phyloP scores from a whole-genome alignment of 352 stramenopile species.

The Phytophthora idaei region DNA sequence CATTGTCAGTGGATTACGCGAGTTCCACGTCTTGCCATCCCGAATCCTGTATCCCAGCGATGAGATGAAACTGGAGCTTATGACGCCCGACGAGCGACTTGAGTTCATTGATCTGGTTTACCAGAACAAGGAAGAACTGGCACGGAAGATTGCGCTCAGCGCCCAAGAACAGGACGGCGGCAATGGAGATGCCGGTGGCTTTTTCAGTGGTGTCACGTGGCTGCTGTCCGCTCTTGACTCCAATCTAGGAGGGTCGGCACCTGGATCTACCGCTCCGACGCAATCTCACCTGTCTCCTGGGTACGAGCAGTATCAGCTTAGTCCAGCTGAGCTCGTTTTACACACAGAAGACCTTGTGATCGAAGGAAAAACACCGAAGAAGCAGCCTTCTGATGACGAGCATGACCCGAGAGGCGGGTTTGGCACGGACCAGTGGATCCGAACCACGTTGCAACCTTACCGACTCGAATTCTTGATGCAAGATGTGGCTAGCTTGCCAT shows the following conservation, averaged over 20 bases:
- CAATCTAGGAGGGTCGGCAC: slow-evolving; percentile 33
- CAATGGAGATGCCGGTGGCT: slow-evolving; percentile 36
- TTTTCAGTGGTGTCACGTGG: slow-evolving; percentile 81
- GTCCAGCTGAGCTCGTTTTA: slow-evolving; percentile 47
- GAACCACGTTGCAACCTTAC: slow-evolving; percentile 66
- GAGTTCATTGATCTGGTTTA: slow-evolving; percentile 67
- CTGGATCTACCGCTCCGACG: slow-evolving; percentile 14
- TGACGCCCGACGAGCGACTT: slow-evolving; percentile 52
- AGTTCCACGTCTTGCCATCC: slow-evolving; percentile 66
- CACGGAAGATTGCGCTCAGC: slow-evolving; percentile 49
- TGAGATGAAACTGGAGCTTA: slow-evolving; percentile 39
- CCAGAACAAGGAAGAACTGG: slow-evolving; percentile 62
- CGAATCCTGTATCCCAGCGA: slow-evolving; percentile 47
- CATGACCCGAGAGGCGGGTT: slow-evolving; percentile 36
- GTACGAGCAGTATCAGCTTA: slow-evolving; percentile 39
- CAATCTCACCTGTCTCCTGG: slow-evolving; percentile 34
- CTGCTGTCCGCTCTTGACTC: slow-evolving; percentile 71
- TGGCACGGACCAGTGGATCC: slow-evolving; percentile 67
- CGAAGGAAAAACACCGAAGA: slow-evolving; percentile 27
- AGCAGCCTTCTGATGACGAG: slow-evolving; percentile 15
- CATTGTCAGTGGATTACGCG: slow-evolving; percentile 57
- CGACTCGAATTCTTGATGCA: slow-evolving; percentile 68
- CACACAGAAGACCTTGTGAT: slow-evolving; percentile 60
- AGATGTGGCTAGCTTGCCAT: slow-evolving; percentile 58
- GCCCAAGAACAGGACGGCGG: slow-evolving; percentile 36